A percentile compares a stretch with the other conserved stretches of the same genome.
These are phyloP conservation scores for Cercospora sp. DNA, from an alignment of 2,329 filamentous ascomycete species.

Conservation along the genomic window DNA sequence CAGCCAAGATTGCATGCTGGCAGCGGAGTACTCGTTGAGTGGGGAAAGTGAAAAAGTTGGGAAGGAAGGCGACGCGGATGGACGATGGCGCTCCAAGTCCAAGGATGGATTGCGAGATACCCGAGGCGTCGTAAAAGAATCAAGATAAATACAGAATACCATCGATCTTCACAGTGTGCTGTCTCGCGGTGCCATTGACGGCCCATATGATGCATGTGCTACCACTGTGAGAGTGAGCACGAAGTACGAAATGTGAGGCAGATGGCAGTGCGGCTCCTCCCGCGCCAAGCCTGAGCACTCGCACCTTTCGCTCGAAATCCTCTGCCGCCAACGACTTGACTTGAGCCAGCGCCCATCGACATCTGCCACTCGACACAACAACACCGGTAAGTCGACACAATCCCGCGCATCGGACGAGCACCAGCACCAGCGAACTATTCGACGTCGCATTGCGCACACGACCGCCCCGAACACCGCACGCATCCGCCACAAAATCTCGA, in stretches of 20 bases:
- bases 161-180: not conserved
- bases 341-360: conserved; percentile 12
- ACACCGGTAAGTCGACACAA: conserved; percentile 15
- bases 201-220: not conserved
- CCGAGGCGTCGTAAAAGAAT: not conserved
- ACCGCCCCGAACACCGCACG: not conserved
- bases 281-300: conserved; percentile 4
- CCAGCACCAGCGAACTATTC: not conserved
- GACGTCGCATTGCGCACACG: conserved; percentile 7
- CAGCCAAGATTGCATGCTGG: not conserved
- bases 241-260: not conserved
- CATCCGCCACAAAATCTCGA: conserved; percentile 6
- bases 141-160: not conserved
- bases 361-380: conserved; percentile 13
- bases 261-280: not conserved
- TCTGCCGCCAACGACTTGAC: conserved; percentile 2
- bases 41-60: not conserved
- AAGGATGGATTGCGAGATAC: not conserved
- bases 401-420: not conserved
- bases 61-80: not conserved
- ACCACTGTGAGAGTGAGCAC: not conserved
- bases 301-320: conserved; percentile 8
- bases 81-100: not conserved
- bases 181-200: not conserved
- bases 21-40: not conserved